Base-by-base conservation (phyloP, 2,329 filamentous ascomycete genomes). In the Ophiostoma tasmaniense region DNA sequence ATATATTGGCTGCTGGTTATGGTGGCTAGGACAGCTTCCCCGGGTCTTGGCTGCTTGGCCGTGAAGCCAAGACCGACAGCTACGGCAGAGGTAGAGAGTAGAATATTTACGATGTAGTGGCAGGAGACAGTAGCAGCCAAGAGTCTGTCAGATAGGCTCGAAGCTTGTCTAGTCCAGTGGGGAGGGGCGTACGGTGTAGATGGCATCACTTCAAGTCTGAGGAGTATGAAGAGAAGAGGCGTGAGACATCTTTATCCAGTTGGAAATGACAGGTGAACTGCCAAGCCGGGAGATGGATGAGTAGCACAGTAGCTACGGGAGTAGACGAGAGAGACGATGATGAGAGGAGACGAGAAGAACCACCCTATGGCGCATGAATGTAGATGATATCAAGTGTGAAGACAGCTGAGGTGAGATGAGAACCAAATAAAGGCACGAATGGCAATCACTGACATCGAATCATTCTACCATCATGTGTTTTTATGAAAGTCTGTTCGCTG, bases 111-210 rank as follows among this genome's bases (percentile, higher is more conserved):
- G 14, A 25, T 25, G 8, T 6, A 25, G 4, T n/a, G 20, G 20
- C 8, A 25, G n/a, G 45, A 59, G 52, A 28, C 14, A n/a, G 55
- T 30, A 30, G 55, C 25, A 61, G 55, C 55, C 22, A 30, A 28
- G 55, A 30, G 13, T 30, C 42, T 17, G 13, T 20, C 25, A 30
- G 11, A 33, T 11, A 7, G 25, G 13, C 11, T 25, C n/a, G 22
- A 55, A 55, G 50, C 50, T 55, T 55, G 22, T 55, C 50, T 61
- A 61, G 55, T 61, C 25, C 55, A 61, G 55, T 61, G 22, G 50
- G n/a, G 50, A 39, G 55, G 55, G 52, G 55, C 28, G 52, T 59
- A 59, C 22, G 22, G 1, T 11, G 25, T 20, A 61, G 50, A 61
- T 8, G 55, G 55, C 25, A 20, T 61, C 20, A 14, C 4, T 42